These are phyloP conservation scores for Rhodosporidiobolus odoratus DNA, from an alignment of 768 basidiomycete genomes.

Conservation along the genomic window DNA sequence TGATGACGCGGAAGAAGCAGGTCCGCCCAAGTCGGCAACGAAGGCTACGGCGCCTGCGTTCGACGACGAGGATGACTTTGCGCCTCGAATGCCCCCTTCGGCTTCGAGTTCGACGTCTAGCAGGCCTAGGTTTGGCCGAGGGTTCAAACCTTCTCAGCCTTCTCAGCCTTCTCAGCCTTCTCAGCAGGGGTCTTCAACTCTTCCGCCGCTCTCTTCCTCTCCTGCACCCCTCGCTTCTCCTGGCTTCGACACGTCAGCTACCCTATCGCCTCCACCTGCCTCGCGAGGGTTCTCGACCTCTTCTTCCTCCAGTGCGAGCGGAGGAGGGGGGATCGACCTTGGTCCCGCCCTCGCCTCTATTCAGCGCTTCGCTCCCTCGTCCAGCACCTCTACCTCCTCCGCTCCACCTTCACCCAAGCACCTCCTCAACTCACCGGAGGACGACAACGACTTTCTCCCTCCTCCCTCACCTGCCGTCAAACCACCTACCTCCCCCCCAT, in stretches of 20 bases:
- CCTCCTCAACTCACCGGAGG: conserved; percentile 3
- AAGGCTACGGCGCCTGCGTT: conserved; percentile 1
- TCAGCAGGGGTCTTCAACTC: not conserved
- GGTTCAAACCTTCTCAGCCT: not conserved
- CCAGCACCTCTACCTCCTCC: not conserved
- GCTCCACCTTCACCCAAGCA: not conserved
- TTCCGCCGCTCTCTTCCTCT: not conserved
- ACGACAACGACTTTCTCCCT: conserved; percentile 14
- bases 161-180: no score
- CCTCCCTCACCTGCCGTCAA: not conserved
- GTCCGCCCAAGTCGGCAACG: not conserved
- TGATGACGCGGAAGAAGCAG: conserved; percentile 5
- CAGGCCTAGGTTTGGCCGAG: not conserved
- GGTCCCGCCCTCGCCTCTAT: conserved; percentile 36
- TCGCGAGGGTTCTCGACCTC: not conserved
- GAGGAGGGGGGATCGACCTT: conserved; percentile 35
- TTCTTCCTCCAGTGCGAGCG: not conserved
- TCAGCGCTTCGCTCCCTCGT: conserved; percentile 28
- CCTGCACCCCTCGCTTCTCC: not conserved
- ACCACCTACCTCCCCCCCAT: not conserved
- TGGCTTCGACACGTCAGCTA: not conserved
- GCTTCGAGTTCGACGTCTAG: not conserved
- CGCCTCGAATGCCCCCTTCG: not conserved
- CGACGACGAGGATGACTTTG: conserved; percentile 29
- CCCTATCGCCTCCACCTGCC: not conserved